Evolutionary conservation across 345 rosid species (phyloP), one percentile per base, ranked within the genome.

Genomic region (Erucastrum elatum): DNA sequence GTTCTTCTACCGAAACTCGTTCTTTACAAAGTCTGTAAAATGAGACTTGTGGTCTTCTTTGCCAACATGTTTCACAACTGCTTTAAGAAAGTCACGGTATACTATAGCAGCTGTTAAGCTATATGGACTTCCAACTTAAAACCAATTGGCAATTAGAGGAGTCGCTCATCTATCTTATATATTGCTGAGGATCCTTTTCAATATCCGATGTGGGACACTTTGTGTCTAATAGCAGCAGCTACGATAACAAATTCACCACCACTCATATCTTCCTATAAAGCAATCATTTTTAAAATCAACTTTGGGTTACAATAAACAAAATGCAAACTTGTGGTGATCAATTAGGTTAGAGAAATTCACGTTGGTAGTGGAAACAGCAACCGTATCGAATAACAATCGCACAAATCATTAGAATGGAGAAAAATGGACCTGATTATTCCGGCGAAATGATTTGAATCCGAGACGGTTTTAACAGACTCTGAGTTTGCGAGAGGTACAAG

Each of bases 41-140:
- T 93, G 97, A 77, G 68, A 77, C 85, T 90, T 89, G 64, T 84
- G 78, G 34, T 86, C 94, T 82, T 95, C 92, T 8, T 84, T 87
- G n/a, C 96, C 98, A 53, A 93, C 66, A 71, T 93, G 92, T 65
- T 85, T 91, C 68, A 73, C 86, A 59, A 93, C 79, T 30, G 97
- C 85, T 75, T 85, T 95, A 49, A 93, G 87, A 81, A 95, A 89
- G 9, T 82, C 82, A 41, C 92, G 90, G 62, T 87, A 91, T 9
- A 80, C 88, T 83, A 76, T 88, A 26, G 89, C 83, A 26, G 89
- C 83, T 21, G 21, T 21, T 21, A 21, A 21, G 21, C 21, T 21
- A 21, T 21, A 21, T 21, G 21, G 21, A 21, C 21, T 21, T 21
- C 21, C 21, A 21, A 21, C 21, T 21, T 21, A 21, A 21, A 21